These are phyloP conservation scores for Aspergillus cejpii DNA, from an alignment of 2,329 filamentous ascomycete genomes.

Conservation along the genomic window DNA sequence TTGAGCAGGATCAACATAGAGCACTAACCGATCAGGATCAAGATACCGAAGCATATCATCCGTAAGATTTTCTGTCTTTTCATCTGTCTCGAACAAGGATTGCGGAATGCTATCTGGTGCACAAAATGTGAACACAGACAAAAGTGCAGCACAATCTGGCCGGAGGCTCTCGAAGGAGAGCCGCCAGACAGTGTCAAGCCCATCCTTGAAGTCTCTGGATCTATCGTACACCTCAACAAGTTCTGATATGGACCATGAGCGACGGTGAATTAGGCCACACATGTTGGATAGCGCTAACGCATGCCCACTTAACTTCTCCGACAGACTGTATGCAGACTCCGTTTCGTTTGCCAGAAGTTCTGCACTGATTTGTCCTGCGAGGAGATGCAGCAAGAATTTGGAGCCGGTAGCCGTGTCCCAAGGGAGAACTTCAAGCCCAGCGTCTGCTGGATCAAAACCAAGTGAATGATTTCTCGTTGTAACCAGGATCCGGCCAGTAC, in stretches of 20 bases:
- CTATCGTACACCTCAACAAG: slow-evolving; percentile 2
- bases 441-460: background rate
- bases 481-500: background rate
- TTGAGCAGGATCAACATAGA: background rate
- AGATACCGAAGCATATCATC: slow-evolving; percentile 3
- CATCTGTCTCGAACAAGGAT: background rate
- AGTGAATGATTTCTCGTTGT: slow-evolving; percentile 3
- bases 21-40: background rate
- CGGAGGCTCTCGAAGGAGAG: slow-evolving; percentile 1
- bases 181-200: slow-evolving; percentile 1
- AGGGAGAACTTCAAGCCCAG: slow-evolving; percentile 1
- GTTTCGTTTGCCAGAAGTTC: slow-evolving; percentile 1
- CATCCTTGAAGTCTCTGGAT: slow-evolving; percentile 1
- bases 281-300: slow-evolving; percentile 4
- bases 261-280: slow-evolving; percentile 3
- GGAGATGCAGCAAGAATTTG: slow-evolving; percentile 2
- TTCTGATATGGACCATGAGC: slow-evolving; percentile 4
- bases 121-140: background rate
- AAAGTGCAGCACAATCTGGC: slow-evolving; percentile 1
- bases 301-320: slow-evolving; percentile 1
- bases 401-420: slow-evolving; percentile 3
- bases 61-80: slow-evolving; percentile 2
- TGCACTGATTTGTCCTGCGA: background rate
- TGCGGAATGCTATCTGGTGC: slow-evolving; percentile 3
- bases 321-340: background rate